Percentiles rank a stretch among this genome's conserved stretches.
These are phyloP conservation scores for Dactylellina haptotyla DNA, from an alignment of 2,329 filamentous ascomycete genomes.

Conservation along the genomic window DNA sequence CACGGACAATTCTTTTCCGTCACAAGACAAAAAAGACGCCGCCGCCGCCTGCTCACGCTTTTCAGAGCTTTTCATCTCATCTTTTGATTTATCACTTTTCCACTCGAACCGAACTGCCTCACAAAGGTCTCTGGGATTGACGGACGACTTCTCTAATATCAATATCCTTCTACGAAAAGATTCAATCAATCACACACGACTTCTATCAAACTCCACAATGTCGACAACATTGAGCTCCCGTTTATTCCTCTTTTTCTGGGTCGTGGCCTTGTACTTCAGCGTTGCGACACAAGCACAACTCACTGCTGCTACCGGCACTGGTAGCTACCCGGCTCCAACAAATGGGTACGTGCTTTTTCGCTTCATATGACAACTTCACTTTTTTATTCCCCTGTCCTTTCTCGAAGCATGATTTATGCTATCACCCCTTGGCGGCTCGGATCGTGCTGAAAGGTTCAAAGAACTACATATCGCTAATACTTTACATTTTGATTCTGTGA, in stretches of 20 bases:
- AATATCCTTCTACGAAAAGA: not conserved
- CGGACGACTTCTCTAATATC: not conserved
- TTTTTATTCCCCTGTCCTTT: not conserved
- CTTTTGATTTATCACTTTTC: constrained; percentile 1
- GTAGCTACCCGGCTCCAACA: constrained; percentile 22
- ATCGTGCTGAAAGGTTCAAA: too few relatives aligned
- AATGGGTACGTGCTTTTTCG: constrained; percentile 46
- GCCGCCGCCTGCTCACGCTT: not conserved
- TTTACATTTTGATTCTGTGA: not conserved
- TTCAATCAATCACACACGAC: not conserved
- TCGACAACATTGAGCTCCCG: constrained; percentile 36
- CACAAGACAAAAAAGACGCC: not conserved
- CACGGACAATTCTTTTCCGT: too few relatives aligned
- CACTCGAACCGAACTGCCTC: constrained; percentile 11
- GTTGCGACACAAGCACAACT: constrained; percentile 50
- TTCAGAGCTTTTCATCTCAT: constrained; percentile 32
- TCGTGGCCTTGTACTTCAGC: constrained; percentile 44
- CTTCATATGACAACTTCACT: not conserved
- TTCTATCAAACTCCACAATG: constrained; percentile 17
- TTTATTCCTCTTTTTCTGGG: constrained; percentile 41
- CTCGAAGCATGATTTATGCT: too few relatives aligned
- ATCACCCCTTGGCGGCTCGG: too few relatives aligned
- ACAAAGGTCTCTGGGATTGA: constrained; percentile 4
- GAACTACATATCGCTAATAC: too few relatives aligned
- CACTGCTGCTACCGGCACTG: constrained; percentile 39